Base-by-base conservation (phyloP, 78 protist species). In the Dictyostelium intermedium region DNA sequence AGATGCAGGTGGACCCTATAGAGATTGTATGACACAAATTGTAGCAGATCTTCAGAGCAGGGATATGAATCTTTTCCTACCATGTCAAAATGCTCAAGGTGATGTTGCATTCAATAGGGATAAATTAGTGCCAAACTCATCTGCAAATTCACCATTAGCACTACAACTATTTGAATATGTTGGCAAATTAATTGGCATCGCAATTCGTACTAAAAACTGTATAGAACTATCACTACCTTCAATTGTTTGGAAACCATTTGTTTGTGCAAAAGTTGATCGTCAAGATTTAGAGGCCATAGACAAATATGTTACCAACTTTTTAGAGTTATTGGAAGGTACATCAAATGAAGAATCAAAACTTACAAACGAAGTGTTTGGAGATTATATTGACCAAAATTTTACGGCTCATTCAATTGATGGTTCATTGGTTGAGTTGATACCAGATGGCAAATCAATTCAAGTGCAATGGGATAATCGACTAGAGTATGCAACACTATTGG, bases 1-100 rank as follows among this genome's bases (percentile, higher is more conserved):
- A 73, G 97, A 95, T 91, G 97, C 95, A 43, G 97, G 97, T 32
- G 97, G 97, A 16, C 95, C 95, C 1, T 95, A 95, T 39, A 8
- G 97, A 6, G 97, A 95, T 66, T 81, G 83, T 25, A 85, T 95
- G 27, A 95, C 95, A 9, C 92, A 89, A 39, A 69, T 95, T 23
- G 39, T 60, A 3, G 37, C 70, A 23, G 97, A 95, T 41, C 20
- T 95, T 8, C 92, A 83, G 73, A 39, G 81, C 16, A 37, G 4
- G 20, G 97, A 87, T 18, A 74, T 80, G 89, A 83, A 70, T 56
- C 72, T 95, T n/a, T 85, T 95, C 23, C 27, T 95, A 27, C 95
- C 91, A 37, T 95, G 97, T 50, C 92, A 81, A n/a, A 95, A 95
- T 74, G 97, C 97, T 14, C 92, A 83, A 63, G 93, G 87, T 18